Evolutionary conservation across 345 rosid genomes (phyloP), one percentile per base, ranked within the genome.

Genomic region (Populus alba): DNA sequence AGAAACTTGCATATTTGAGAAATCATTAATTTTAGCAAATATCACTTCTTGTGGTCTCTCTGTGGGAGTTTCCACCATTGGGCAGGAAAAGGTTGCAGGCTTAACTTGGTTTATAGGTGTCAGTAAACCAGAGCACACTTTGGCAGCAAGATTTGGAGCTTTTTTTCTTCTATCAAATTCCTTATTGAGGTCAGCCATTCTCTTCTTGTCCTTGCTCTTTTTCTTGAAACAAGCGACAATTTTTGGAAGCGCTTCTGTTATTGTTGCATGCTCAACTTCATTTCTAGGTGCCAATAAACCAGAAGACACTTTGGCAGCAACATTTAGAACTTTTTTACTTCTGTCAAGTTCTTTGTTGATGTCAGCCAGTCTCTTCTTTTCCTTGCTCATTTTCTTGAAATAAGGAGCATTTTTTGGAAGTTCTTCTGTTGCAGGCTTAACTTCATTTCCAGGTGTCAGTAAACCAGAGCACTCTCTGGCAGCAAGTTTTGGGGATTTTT

Each of bases 341-440:
- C 51, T 13, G 15, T 4, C 51, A 15, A 13, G 11, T 45, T 45
- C 18, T 3, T 13, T 12, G 18, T 45, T 3, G 16, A 33, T 11
- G 49, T 25, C 45, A 39, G 59, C 66, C 31, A 57, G 41, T 31
- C 6, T 27, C 31, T 68, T 61, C 22, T 43, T 47, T 29, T 49
- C 75, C 77, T 59, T 78, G 75, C 43, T 78, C 72, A 41, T 79
- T 68, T 72, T 62, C 55, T 68, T 33, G 66, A 49, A 29, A 41
- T 22, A 23, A 72, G 57, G 75, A 8, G 8, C 37, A 74, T 22
- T 66, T 31, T 59, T 38, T 37, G 72, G 31, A 73, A 29, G 70
- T 63, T 45, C 3, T 45, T 1, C 51, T 45, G 20, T 18, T 18
- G 8, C 10, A 15, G 23, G 41, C 41, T 66, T 17, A 15, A n/a